Percentiles rank a stretch among this genome's conserved stretches.
Evolutionary conservation across 768 basidiomycete genomes (phyloP).

Genomic region (Trichaptum fuscoviolaceum): DNA sequence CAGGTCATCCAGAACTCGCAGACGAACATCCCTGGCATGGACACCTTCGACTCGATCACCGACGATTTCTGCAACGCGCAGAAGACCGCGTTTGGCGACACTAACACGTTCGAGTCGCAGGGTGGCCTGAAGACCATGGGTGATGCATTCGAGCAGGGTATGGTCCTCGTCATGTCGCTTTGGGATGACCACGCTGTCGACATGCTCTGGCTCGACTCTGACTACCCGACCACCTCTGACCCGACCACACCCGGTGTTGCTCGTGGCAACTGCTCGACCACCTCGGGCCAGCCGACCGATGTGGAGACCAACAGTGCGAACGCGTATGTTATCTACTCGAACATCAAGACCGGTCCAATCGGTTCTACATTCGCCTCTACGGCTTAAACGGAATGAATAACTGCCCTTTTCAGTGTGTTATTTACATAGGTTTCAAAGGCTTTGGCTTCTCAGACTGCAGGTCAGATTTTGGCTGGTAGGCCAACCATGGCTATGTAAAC

Average conservation of each 20-base stretch:
- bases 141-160: conserved; percentile 32
- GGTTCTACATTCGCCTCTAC: conserved; percentile 9
- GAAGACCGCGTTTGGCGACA: conserved; percentile 41
- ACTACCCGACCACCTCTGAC: conserved; percentile 35
- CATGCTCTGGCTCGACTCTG: conserved; percentile 56
- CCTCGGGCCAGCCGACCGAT: conserved; percentile 5
- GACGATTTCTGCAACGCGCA: conserved; percentile 41
- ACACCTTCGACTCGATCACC: conserved; percentile 41
- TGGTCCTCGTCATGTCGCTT: conserved; percentile 44
- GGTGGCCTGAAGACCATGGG: conserved; percentile 35
- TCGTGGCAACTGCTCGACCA: conserved; percentile 8
- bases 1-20: conserved; percentile 46
- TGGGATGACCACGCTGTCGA: conserved; percentile 52
- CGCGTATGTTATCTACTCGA: conserved; percentile 46
- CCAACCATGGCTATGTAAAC: background rate
- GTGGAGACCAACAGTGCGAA: conserved; percentile 23
- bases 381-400: background rate
- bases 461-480: background rate
- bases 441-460: background rate
- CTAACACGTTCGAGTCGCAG: conserved; percentile 33
- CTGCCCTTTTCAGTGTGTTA: background rate
- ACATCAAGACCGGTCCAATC: conserved; percentile 40
- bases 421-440: background rate
- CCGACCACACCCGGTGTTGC: conserved; percentile 21
- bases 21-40: conserved; percentile 39